Evolutionary conservation across 352 stramenopile genomes (phyloP).

Genomic region (Paralagenidium karlingii): DNA sequence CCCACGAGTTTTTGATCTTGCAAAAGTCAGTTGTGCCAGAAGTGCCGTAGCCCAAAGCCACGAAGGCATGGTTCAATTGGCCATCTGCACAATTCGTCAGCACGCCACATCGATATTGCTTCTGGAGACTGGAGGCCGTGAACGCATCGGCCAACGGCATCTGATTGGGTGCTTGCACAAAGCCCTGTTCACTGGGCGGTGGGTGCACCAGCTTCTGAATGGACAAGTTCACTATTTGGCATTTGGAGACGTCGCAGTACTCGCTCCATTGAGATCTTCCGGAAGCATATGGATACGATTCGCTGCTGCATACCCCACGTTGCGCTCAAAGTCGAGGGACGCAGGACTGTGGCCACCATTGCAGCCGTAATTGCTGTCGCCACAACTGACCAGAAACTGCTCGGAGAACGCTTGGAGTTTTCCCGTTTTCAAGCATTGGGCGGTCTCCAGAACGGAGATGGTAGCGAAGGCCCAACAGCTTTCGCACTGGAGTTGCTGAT

Average conservation of each 20-base stretch:
- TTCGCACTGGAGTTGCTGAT: constrained; percentile 94
- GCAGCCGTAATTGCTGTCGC: constrained; percentile 80
- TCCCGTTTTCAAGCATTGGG: constrained; percentile 66
- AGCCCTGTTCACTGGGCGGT: too few relatives aligned
- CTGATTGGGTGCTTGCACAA: constrained; percentile 90
- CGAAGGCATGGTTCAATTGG: constrained; percentile 93
- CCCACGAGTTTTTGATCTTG: constrained; percentile 98
- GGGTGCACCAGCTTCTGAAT: too few relatives aligned
- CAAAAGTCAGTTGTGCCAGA: too few relatives aligned
- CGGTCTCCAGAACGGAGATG: constrained; percentile 83
- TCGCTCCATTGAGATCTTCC: too few relatives aligned
- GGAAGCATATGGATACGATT: too few relatives aligned
- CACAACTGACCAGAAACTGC: constrained; percentile 89
- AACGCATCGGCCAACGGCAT: constrained; percentile 91
- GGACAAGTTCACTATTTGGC: constrained; percentile 71
- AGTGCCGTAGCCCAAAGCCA: constrained; percentile 91
- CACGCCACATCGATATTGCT: constrained; percentile 94
- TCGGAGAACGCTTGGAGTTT: constrained; percentile 78
- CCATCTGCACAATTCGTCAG: constrained; percentile 52
- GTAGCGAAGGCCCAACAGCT: constrained; percentile 97
- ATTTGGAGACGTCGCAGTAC: constrained; percentile 59
- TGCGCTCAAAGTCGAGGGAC: neutral
- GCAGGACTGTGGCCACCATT: constrained; percentile 47
- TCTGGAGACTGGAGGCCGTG: constrained; percentile 89
- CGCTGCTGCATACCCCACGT: too few relatives aligned